phyloP scores from a whole-genome alignment of 2,329 filamentous ascomycete species.

The Paradendryphiella salina region DNA sequence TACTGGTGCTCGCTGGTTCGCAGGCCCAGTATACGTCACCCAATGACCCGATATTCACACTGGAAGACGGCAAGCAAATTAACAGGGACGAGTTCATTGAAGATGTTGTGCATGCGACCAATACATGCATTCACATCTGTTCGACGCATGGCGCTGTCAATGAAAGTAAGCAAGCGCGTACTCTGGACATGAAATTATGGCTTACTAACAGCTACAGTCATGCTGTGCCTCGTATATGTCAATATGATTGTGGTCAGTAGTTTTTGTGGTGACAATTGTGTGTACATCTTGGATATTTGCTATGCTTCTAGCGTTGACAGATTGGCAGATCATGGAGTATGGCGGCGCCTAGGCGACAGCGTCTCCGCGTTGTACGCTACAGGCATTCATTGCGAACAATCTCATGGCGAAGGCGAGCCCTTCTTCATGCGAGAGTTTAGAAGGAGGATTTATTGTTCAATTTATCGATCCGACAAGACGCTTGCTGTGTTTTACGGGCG shows the following conservation, averaged over 20 bases:
- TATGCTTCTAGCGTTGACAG: conserved; percentile 8
- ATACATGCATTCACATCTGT: conserved; percentile 43
- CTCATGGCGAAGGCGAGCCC: conserved; percentile 24
- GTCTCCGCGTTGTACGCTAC: conserved; percentile 36
- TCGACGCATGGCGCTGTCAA: conserved; percentile 44
- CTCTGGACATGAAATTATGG: neutral
- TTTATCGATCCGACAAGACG: conserved; percentile 41
- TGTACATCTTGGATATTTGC: conserved; percentile 4
- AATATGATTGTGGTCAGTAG: conserved; percentile 40
- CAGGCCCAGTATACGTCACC: conserved; percentile 39
- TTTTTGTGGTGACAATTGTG: conserved; percentile 44
- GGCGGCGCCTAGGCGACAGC: conserved; percentile 39
- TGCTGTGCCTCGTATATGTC: conserved; percentile 40
- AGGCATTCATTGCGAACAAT: conserved; percentile 44
- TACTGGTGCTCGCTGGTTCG: conserved; percentile 34
- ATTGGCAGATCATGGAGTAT: conserved; percentile 39
- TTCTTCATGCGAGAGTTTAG: conserved; percentile 41
- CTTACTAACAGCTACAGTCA: conserved; percentile 19
- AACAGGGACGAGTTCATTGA: conserved; percentile 41
- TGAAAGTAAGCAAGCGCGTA: conserved; percentile 20
- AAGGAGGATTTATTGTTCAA: conserved; percentile 34
- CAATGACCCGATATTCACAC: conserved; percentile 36
- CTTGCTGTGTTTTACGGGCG: conserved; percentile 43
- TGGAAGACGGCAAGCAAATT: conserved; percentile 37
- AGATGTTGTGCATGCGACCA: conserved; percentile 41